These are phyloP conservation scores for Monosporascus sp. DNA, from an alignment of 2,329 filamentous ascomycete genomes.

Conservation along the genomic window DNA sequence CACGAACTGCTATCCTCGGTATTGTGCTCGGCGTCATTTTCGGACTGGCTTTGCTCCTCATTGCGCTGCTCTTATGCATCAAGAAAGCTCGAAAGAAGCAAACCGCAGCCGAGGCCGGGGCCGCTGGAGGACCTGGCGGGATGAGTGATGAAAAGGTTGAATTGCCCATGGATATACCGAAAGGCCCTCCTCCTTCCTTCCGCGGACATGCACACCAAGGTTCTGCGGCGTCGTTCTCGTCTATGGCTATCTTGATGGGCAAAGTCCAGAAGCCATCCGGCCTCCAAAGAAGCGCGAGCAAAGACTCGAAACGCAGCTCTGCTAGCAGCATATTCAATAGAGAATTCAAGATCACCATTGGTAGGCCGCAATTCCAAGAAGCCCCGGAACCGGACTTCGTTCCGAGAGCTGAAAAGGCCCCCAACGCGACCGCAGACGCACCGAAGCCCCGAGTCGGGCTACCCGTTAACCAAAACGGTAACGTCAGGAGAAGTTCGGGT, in stretches of 20 bases:
- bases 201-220: slow-evolving; percentile 46
- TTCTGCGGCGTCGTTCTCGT: slow-evolving; percentile 55
- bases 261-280: slow-evolving; percentile 42
- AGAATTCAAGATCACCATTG: slow-evolving; percentile 57
- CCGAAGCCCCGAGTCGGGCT: slow-evolving; percentile 29
- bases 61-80: slow-evolving; percentile 64
- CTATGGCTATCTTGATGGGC: slow-evolving; percentile 62
- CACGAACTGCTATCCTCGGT: slow-evolving; percentile 62
- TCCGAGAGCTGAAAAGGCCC: slow-evolving; percentile 12
- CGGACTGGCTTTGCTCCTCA: slow-evolving; percentile 65
- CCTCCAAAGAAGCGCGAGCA: slow-evolving; percentile 49
- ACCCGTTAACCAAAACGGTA: slow-evolving; percentile 31
- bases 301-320: slow-evolving; percentile 47
- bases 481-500: slow-evolving; percentile 58
- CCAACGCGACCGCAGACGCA: slow-evolving; percentile 13
- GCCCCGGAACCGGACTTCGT: slow-evolving; percentile 25
- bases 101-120: slow-evolving; percentile 41
- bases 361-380: slow-evolving; percentile 52
- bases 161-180: slow-evolving; percentile 36
- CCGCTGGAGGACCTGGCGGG: slow-evolving; percentile 37
- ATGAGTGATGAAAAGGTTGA: slow-evolving; percentile 53
- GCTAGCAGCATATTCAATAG: slow-evolving; percentile 53
- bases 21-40: slow-evolving; percentile 78
- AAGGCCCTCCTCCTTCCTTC: slow-evolving; percentile 37
- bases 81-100: slow-evolving; percentile 55